phyloP scores from a whole-genome alignment of 345 rosid genomes.

The Eucalyptus melliodora region DNA sequence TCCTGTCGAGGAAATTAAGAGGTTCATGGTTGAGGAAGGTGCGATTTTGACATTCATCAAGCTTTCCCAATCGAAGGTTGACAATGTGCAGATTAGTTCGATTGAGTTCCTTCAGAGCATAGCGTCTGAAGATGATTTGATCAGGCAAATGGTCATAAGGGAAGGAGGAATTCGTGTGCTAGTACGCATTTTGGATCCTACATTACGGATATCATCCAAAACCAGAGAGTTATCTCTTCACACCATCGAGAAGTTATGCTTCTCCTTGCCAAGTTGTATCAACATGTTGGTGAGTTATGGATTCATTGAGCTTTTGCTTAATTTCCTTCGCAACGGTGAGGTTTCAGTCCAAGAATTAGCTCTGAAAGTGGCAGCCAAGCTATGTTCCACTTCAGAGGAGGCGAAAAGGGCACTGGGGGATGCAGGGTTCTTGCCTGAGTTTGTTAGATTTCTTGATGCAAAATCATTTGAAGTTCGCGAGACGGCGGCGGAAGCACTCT shows the following conservation, averaged over 20 bases:
- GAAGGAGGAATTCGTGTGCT: conserved; percentile 63
- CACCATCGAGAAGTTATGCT: conserved; percentile 64
- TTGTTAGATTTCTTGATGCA: conserved; percentile 61
- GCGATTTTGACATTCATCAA: conserved; percentile 44
- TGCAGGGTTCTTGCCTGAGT: conserved; percentile 72
- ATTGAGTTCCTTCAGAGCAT: conserved; percentile 55
- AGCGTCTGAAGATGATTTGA: conserved; percentile 49
- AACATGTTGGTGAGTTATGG: conserved; percentile 30
- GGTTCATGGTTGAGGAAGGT: conserved; percentile 75
- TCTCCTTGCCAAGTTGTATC: conserved; percentile 31
- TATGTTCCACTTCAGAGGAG: conserved; percentile 54
- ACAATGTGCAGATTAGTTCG: conserved; percentile 59
- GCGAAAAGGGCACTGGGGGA: conserved; percentile 63
- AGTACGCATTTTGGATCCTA: conserved; percentile 50
- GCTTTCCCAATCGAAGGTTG: conserved; percentile 58
- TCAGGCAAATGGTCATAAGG: conserved; percentile 32
- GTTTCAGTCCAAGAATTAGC: conserved; percentile 70
- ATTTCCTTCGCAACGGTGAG: conserved; percentile 50
- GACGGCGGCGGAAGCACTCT: conserved; percentile 66
- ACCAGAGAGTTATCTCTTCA: conserved; percentile 52
- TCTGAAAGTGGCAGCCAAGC: conserved; percentile 51
- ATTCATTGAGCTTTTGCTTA: conserved; percentile 43
- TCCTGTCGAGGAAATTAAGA: conserved; percentile 78
- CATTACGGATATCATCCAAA: conserved; percentile 30
- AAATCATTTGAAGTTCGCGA: conserved; percentile 66